Percentiles rank a stretch among this genome's conserved stretches.
Conservation (phyloP, 2,329 filamentous ascomycete species). For the Zymoseptoria tritici region DNA sequence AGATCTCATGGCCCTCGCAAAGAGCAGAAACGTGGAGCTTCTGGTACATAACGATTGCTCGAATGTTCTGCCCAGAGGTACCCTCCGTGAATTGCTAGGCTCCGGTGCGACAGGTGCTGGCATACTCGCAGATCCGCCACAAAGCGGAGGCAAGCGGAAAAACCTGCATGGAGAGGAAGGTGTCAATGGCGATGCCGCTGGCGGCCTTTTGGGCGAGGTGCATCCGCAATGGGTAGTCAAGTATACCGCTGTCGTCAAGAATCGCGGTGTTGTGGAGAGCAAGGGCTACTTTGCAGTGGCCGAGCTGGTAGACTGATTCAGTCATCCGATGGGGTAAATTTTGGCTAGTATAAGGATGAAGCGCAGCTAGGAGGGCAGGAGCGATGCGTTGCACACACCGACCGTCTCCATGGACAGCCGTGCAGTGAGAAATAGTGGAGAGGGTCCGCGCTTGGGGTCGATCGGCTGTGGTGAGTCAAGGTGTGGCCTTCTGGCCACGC, state of each 20-base stretch:
- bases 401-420: too few relatives aligned
- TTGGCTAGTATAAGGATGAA: too few relatives aligned
- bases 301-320: conserved; percentile 34
- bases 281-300: conserved; percentile 95
- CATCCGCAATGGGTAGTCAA: conserved; percentile 92
- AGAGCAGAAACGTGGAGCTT: conserved; percentile 72
- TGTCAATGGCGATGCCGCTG: conserved; percentile 56
- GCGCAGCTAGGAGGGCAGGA: too few relatives aligned
- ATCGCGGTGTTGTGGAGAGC: conserved; percentile 93
- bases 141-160: conserved; percentile 35
- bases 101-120: conserved; percentile 64
- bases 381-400: too few relatives aligned
- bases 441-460: too few relatives aligned
- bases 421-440: too few relatives aligned
- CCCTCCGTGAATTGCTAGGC: conserved; percentile 74
- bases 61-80: conserved; percentile 80
- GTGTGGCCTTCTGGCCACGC: too few relatives aligned
- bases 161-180: conserved; percentile 30
- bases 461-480: too few relatives aligned
- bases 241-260: conserved; percentile 90
- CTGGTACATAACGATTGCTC: conserved; percentile 92
- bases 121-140: conserved; percentile 54
- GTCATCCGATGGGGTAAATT: neutral
- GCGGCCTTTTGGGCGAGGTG: conserved; percentile 63
- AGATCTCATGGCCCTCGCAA: conserved; percentile 76